Percentiles rank a stretch among this genome's conserved stretches.
phyloP scores from a whole-genome alignment of 176 grass and related monocot species.

The Bonia amplexicaulis region DNA sequence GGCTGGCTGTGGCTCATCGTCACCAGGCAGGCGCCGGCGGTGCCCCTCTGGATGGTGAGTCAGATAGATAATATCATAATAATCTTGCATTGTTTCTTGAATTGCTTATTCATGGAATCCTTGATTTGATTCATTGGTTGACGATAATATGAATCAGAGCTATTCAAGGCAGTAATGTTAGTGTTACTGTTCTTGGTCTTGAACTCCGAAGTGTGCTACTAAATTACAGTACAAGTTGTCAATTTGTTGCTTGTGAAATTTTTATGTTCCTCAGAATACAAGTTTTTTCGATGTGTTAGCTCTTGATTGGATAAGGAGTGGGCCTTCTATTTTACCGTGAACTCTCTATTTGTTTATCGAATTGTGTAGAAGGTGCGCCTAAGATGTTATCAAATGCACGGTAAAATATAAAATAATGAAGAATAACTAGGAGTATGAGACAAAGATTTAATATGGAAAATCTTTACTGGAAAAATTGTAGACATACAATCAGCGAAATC shows the following conservation, averaged over 20 bases:
- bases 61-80: neutral
- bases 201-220: neutral
- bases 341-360: slow-evolving; percentile 16
- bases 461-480: too few species aligned
- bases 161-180: neutral
- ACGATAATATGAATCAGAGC: neutral
- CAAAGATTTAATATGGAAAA: too few species aligned
- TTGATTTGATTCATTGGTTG: neutral
- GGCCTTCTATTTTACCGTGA: neutral
- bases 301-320: neutral
- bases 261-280: neutral
- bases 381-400: slow-evolving; percentile 14
- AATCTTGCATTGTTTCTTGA: neutral
- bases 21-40: slow-evolving; percentile 48
- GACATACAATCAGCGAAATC: too few species aligned
- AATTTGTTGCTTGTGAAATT: slow-evolving; percentile 15
- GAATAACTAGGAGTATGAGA: too few species aligned
- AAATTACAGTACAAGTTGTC: slow-evolving; percentile 27
- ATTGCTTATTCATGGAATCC: neutral
- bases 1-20: slow-evolving; percentile 91
- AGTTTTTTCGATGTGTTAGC: neutral
- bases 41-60: slow-evolving; percentile 74
- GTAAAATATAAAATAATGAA: too few species aligned
- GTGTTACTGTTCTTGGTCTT: slow-evolving; percentile 14
- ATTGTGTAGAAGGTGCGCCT: slow-evolving; percentile 2